Evolutionary conservation across 2,329 filamentous ascomycete species (phyloP), one percentile per base, ranked within the genome.

Genomic region (Xylaria sp.): DNA sequence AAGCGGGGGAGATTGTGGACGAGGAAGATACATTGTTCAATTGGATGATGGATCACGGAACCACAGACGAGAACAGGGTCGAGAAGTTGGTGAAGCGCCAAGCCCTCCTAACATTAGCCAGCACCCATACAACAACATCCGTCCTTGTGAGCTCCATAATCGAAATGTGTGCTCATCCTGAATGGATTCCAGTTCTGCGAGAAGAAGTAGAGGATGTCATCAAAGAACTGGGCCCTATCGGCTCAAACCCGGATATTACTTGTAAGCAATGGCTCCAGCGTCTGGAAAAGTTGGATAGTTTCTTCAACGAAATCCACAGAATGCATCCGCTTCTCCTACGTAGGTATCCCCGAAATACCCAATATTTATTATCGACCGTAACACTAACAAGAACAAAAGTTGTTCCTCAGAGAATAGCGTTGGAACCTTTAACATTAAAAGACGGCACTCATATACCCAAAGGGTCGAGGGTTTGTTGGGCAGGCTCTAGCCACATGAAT

Each of bases 121-220:
- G 66, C 27, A 64, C 54, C 8, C 58, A 69, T 29, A 65, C 63
- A 0, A 63, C 68, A 8, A 10, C 69, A 1, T 48, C 21, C 10
- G 50, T n/a, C 1, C n/a, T 48, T 5, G 18, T 66, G 6, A 68
- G 69, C 12, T 12, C 60, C 6, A 32, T 74, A 3, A 67, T 68
- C 21, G 72, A 74, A 16, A 35, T 73, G 18, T 72, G 70, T 37
- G 60, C 61, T 6, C 62, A 69, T 40, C 70, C 70, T 0, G 72
- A 72, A 59, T 73, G 64, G 54, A 35, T 66, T 27, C 23, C 63
- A 1, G 60, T 68, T 5, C 47, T 72, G 10, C 48, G 68, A 10
- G 66, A 72, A 40, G 72, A 72, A 48, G 60, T 71, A 21, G 50
- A 57, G 8, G 37, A 59, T 1, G 47, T 64, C 10, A 42, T 9